Evolutionary conservation across 768 basidiomycete species (phyloP).

Genomic region (Calocybe cyanea): DNA sequence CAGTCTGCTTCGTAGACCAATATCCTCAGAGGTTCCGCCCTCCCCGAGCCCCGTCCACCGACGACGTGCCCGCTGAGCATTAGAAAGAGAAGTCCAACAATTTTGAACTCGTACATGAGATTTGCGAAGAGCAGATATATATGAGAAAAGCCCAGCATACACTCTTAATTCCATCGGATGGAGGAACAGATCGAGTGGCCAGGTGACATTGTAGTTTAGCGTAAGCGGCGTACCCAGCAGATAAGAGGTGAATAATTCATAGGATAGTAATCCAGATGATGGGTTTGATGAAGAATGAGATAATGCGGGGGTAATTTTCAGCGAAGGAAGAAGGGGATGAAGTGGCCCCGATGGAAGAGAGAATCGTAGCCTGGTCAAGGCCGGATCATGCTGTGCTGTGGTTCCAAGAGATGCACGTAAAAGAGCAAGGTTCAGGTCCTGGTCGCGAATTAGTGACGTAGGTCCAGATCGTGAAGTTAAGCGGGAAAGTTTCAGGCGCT

Average conservation of each 20-base stretch:
- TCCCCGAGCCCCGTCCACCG: slow-evolving; percentile 87
- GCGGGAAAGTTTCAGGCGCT: slow-evolving; percentile 76
- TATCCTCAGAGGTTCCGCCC: slow-evolving; percentile 75
- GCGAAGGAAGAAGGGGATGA: slow-evolving; percentile 76
- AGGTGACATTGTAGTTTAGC: slow-evolving; percentile 68
- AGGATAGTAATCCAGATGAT: slow-evolving; percentile 26
- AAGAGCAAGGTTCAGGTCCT: slow-evolving; percentile 83
- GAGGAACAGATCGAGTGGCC: slow-evolving; percentile 90
- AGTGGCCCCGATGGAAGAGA: slow-evolving; percentile 78
- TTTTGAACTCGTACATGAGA: slow-evolving; percentile 76
- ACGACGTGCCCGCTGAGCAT: slow-evolving; percentile 77
- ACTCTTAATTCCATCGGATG: slow-evolving; percentile 67
- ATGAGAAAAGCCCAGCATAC: slow-evolving; percentile 77
- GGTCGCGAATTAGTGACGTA: slow-evolving; percentile 80
- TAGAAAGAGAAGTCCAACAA: slow-evolving; percentile 84
- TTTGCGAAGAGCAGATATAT: slow-evolving; percentile 79
- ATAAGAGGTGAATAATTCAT: slow-evolving; percentile 62
- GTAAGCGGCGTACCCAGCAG: slow-evolving; percentile 76
- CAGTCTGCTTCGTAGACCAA: slow-evolving; percentile 57
- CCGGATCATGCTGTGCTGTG: slow-evolving; percentile 81
- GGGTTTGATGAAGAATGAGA: slow-evolving; percentile 38
- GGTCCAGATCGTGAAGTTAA: slow-evolving; percentile 62
- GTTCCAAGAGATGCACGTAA: slow-evolving; percentile 88
- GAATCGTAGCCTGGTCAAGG: slow-evolving; percentile 69
- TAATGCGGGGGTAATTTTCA: slow-evolving; percentile 31